Base-by-base conservation (phyloP, 352 stramenopile species). In the Peronospora destructor region DNA sequence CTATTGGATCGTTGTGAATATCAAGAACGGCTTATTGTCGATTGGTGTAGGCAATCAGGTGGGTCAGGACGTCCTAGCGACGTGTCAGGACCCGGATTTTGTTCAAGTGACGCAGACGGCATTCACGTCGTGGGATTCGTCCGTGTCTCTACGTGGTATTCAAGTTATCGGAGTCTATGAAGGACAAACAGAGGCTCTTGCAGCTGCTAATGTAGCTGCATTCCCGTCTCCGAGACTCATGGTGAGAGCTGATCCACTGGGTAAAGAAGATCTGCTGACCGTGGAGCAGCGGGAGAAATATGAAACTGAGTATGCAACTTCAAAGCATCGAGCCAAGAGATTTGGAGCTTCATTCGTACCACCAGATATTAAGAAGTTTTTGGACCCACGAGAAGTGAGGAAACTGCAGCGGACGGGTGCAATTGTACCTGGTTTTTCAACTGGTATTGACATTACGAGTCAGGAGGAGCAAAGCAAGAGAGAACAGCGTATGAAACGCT, bases 401-500 rank as follows among this genome's bases (percentile, higher is more conserved):
- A 76, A 82, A 26, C 58, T 91, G 30, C 82, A 93, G 51, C 79
- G 82, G 26, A 84, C 74, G 1, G 82, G 82, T 14, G 72, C 61
- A 0, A 73, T 78, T 19, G 64, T 73, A 43, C 64, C 71, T 2
- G 73, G 77, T 3, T 87, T 86, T 53, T 53, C 76, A 7, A 90
- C 80, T 26, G 82, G 79, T 5, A 81, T 93, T 32, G 79, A 93
- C 38, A 45, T 93, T 1, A 73, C 61, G 35, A 85, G 67, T 51
- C 51, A 72, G 4, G 71, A 84, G 17, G 79, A 93, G 49, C 38
- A 73, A 17, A 58, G 45, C 34, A 89, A 90, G 59, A 74, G 82
- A 2, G 69, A 85, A 45, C 59, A 81, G 51, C 82, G 82, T 40
- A 87, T 88, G 73, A 74, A 87, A 53, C 73, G 82, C 7, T 93